phyloP scores from a whole-genome alignment of 2,329 filamentous ascomycete species.

The Colletotrichum cordylinicola region DNA sequence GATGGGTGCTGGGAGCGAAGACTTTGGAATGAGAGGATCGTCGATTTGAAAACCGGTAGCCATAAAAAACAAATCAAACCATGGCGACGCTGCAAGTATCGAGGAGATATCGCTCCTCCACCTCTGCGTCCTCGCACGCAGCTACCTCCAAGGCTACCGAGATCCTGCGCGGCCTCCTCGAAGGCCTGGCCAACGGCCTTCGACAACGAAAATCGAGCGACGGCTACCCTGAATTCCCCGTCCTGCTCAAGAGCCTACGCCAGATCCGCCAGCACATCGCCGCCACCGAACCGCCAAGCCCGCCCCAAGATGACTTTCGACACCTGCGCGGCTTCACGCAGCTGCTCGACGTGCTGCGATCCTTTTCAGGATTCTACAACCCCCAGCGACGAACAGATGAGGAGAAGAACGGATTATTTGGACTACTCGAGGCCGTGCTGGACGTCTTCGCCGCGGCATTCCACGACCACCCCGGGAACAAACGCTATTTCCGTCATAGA shows the following conservation, averaged over 20 bases:
- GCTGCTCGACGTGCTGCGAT: constrained; percentile 71
- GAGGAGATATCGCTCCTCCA: constrained; percentile 69
- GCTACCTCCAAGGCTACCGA: constrained; percentile 66
- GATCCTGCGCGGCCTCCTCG: constrained; percentile 61
- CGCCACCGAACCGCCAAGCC: constrained; percentile 49
- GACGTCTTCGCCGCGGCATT: constrained; percentile 78
- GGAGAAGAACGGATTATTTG: constrained; percentile 70
- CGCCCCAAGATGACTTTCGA: constrained; percentile 81
- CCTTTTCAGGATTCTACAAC: constrained; percentile 79
- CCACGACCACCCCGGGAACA: constrained; percentile 82
- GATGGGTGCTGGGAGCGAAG: constrained; percentile 35
- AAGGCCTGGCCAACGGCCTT: constrained; percentile 45
- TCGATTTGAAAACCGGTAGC: neutral
- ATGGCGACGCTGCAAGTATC: constrained; percentile 53
- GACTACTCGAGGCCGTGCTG: constrained; percentile 73
- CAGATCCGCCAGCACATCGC: constrained; percentile 70
- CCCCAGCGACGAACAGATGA: constrained; percentile 64
- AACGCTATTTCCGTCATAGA: constrained; percentile 81
- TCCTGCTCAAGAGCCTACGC: constrained; percentile 62
- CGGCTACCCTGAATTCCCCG: constrained; percentile 54
- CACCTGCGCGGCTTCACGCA: constrained; percentile 80
- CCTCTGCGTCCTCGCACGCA: constrained; percentile 62
- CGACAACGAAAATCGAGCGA: constrained; percentile 33
- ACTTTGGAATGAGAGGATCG: constrained; percentile 20
- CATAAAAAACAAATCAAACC: constrained; percentile 26